A percentile compares a stretch with the other conserved stretches of the same genome.
These are phyloP conservation scores for Malassezia sp. DNA, from an alignment of 1,284 basidiomycete genomes.

Conservation along the genomic window DNA sequence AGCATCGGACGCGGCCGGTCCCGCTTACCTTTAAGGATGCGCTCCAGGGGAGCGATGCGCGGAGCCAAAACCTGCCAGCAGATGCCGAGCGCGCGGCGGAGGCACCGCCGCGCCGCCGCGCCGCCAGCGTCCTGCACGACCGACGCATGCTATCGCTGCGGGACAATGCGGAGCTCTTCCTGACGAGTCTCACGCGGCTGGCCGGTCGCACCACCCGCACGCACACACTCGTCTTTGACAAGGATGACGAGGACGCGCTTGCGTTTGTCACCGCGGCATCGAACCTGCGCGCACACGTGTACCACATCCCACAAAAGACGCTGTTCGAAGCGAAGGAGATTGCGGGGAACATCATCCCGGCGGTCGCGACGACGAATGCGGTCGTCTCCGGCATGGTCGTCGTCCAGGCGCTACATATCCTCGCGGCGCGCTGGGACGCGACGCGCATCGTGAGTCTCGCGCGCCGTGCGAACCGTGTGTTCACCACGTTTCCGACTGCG, in stretches of 20 bases:
- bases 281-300: constrained; percentile 79
- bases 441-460: constrained; percentile 25
- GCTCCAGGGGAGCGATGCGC: constrained; percentile 31
- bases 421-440: constrained; percentile 46
- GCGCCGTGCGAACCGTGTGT: constrained; percentile 17
- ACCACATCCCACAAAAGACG: constrained; percentile 74
- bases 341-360: constrained; percentile 92
- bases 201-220: constrained; percentile 62
- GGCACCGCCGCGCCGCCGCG: not conserved
- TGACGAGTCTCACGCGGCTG: constrained; percentile 58
- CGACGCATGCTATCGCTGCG: constrained; percentile 29
- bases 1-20: constrained; percentile 63
- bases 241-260: constrained; percentile 91
- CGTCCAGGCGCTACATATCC: constrained; percentile 73
- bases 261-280: constrained; percentile 91
- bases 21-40: constrained; percentile 73
- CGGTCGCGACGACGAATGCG: constrained; percentile 97
- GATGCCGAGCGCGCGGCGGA: not conserved
- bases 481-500: constrained; percentile 16
- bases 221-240: constrained; percentile 82
- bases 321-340: constrained; percentile 99
- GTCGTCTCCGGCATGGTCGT: constrained; percentile 89
- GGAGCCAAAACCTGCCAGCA: not conserved
- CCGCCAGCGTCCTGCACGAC: constrained; percentile 24
- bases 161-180: constrained; percentile 35